These are phyloP conservation scores for Diaporthe capsici DNA, from an alignment of 2,329 filamentous ascomycete species.

Conservation along the genomic window DNA sequence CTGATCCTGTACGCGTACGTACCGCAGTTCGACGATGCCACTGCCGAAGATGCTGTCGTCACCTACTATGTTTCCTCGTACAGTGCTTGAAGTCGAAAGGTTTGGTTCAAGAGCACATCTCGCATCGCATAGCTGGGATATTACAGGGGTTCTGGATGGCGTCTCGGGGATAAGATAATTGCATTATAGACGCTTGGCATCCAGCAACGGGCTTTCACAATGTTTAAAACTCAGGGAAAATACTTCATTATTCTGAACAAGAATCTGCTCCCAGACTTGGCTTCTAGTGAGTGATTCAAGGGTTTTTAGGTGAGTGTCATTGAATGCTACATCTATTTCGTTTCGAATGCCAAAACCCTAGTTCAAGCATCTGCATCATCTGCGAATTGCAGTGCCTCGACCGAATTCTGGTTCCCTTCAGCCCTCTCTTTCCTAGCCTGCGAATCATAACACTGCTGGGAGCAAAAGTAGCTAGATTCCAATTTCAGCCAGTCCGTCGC, in stretches of 20 bases:
- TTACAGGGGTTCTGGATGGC: neutral
- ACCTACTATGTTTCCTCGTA: constrained; percentile 66
- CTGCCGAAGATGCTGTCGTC: constrained; percentile 79
- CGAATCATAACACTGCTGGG: neutral
- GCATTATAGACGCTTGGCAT: neutral
- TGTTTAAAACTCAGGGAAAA: neutral
- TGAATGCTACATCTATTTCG: neutral
- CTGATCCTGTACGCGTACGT: constrained; percentile 88
- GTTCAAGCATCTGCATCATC: neutral
- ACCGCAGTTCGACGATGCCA: constrained; percentile 76
- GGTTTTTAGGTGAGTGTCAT: neutral
- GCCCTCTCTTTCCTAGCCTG: neutral
- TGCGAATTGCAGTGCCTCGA: neutral
- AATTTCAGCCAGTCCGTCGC: too few relatives aligned
- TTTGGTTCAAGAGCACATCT: neutral
- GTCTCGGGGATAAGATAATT: neutral
- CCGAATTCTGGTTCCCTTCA: neutral
- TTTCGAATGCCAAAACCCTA: neutral
- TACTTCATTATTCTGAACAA: neutral
- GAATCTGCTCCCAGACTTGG: neutral
- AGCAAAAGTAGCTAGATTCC: neutral
- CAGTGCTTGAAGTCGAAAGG: constrained; percentile 48
- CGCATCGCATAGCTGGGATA: neutral
- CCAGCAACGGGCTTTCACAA: neutral
- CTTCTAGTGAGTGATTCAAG: neutral